Evolutionary conservation across 306 rosid genomes (phyloP).

Genomic region (Quercus gilva): DNA sequence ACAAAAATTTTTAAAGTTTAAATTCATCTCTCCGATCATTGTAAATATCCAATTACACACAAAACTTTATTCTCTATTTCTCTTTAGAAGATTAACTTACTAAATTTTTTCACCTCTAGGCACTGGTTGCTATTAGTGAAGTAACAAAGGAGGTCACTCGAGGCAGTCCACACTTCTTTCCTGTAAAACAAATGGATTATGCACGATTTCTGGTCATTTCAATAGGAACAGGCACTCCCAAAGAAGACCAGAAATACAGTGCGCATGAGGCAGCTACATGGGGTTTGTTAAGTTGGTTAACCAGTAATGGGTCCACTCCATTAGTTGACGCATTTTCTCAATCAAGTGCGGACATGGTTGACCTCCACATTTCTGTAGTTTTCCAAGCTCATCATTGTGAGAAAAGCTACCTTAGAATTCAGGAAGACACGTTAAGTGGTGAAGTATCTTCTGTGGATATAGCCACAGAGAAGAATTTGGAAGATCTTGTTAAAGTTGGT

Average conservation of each 20-base stretch:
- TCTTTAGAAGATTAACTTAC: not conserved
- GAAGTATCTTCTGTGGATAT: slow-evolving; percentile 27
- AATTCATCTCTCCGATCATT: too few species aligned
- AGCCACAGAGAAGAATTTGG: slow-evolving; percentile 36
- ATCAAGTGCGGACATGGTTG: slow-evolving; percentile 20
- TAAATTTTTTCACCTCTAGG: slow-evolving; percentile 22
- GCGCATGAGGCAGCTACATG: slow-evolving; percentile 34
- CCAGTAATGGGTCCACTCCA: slow-evolving; percentile 15
- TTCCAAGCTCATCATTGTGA: slow-evolving; percentile 3
- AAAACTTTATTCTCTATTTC: not conserved
- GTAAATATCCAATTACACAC: too few species aligned
- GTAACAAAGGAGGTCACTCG: slow-evolving; percentile 33
- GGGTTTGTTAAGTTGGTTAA: slow-evolving; percentile 39
- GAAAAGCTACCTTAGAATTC: slow-evolving; percentile 26
- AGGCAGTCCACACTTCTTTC: slow-evolving; percentile 18
- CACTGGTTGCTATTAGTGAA: slow-evolving; percentile 56
- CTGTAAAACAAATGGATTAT: slow-evolving; percentile 24
- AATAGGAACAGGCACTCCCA: slow-evolving; percentile 48
- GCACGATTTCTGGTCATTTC: slow-evolving; percentile 44
- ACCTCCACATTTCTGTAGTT: slow-evolving; percentile 13
- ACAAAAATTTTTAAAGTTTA: too few species aligned
- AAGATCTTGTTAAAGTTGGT: slow-evolving; percentile 44
- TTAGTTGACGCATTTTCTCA: slow-evolving; percentile 13
- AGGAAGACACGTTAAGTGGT: slow-evolving; percentile 52
- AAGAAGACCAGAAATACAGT: slow-evolving; percentile 19